These are phyloP conservation scores for Azolla pinnata DNA, from an alignment of 75 land plant species.

Conservation along the genomic window DNA sequence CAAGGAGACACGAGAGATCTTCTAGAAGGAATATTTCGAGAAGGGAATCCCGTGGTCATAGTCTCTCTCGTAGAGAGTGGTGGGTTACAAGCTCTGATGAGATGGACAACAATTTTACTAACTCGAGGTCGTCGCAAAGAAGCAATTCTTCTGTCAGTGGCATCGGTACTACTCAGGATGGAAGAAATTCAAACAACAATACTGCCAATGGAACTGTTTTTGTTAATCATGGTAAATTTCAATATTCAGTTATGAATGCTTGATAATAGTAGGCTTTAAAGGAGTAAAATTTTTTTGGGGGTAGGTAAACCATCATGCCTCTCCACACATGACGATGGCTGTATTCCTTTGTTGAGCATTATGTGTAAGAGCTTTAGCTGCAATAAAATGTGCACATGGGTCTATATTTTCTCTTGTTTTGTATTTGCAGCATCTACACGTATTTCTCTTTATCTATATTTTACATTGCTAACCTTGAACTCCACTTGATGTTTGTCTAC, in stretches of 20 bases:
- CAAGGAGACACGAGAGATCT: no score
- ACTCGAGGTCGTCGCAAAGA: slow-evolving; percentile 44
- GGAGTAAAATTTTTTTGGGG: slow-evolving; percentile 1
- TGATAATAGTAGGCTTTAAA: not conserved
- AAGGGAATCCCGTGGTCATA: slow-evolving; percentile 31
- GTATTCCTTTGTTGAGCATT: not conserved
- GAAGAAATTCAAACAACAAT: slow-evolving; percentile 8
- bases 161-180: slow-evolving; percentile 17
- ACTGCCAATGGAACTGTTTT: slow-evolving; percentile 30
- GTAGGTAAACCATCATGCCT: not conserved
- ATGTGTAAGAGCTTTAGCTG: not conserved
- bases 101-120: slow-evolving; percentile 69
- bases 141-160: slow-evolving; percentile 54
- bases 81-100: slow-evolving; percentile 77
- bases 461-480: no score
- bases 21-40: slow-evolving; percentile 44
- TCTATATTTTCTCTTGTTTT: not conserved
- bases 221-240: slow-evolving; percentile 44
- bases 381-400: not conserved
- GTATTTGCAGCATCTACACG: no score
- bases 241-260: no score
- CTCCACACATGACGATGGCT: not conserved
- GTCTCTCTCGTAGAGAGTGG: slow-evolving; percentile 36
- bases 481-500: no score
- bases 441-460: no score